Evolutionary conservation across 352 stramenopile species (phyloP).

Genomic region (Phytophthora syringae): DNA sequence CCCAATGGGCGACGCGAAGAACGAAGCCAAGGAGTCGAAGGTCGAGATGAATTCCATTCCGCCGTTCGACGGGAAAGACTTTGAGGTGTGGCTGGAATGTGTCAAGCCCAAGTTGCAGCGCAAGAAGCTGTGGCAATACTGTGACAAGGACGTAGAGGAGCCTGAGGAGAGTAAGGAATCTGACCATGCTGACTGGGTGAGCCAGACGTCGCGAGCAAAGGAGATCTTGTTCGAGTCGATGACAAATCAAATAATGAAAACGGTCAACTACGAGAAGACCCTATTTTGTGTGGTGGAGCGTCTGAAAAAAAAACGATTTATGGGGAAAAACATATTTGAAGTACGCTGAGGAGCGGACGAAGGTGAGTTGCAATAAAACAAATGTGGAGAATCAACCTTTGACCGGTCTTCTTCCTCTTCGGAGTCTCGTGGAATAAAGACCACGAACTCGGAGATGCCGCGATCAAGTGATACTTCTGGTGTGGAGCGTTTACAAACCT

Average conservation of each 20-base stretch:
- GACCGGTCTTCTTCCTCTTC: too few species aligned
- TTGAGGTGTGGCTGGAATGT: neutral
- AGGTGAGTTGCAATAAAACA: neutral
- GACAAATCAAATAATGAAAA: neutral
- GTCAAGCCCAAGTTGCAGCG: neutral
- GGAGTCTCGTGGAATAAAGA: too few species aligned
- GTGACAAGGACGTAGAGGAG: neutral
- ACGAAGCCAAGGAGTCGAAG: neutral
- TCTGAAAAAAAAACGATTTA: too few species aligned
- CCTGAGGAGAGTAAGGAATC: neutral
- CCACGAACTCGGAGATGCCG: too few species aligned
- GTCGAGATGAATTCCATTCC: neutral
- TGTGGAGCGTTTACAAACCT: too few species aligned
- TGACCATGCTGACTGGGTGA: neutral
- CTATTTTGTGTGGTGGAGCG: neutral
- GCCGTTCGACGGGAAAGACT: too few species aligned
- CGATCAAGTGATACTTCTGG: too few species aligned
- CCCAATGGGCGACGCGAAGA: neutral
- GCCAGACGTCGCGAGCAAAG: neutral
- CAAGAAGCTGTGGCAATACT: neutral
- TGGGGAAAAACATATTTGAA: neutral
- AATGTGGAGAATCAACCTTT: too few species aligned
- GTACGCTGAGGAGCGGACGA: neutral
- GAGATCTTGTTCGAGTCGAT: neutral
- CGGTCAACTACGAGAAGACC: neutral